Base-by-base conservation (phyloP, 2,329 filamentous ascomycete genomes). In the Monascus ruber region DNA sequence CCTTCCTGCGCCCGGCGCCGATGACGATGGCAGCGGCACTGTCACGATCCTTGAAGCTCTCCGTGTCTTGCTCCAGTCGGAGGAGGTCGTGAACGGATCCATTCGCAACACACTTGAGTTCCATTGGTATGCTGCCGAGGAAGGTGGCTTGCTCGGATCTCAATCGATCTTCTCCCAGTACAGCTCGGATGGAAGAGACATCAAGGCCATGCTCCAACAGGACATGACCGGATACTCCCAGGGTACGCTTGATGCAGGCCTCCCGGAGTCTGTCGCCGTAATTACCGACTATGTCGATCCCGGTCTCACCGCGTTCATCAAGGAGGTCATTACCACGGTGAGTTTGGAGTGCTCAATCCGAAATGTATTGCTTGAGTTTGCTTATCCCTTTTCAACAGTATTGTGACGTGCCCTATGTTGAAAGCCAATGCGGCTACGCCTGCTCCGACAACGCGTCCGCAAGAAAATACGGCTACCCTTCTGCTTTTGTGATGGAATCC, bases 141-240 rank as follows among this genome's bases (percentile, higher is more conserved):
- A 94, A 62, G 86, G 82, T 37, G 87, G 88, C 28, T 71, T 94
- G 34, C 74, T 94, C 3, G 87, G 87, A 42, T 89, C 83, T 53
- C 87, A 94, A 61, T 88, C 84, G 39, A 84, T 96, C 60, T 96
- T 95, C 70, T 73, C 76, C 37, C 68, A 76, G 5, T 96, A 96
- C 56, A 80, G 84, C 63, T 77, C 80, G 58, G 64, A 75, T 24
- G 73, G 74, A 27, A 76, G 81, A 25, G 79, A 89, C 48, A 74
- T 96, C 61, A 93, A 89, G 67, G 89, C 89, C 28, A 96, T 96
- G 91, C 76, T 96, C 39, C 89, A 96, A 68, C 89, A 96, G 65
- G 89, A 96, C 63, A 96, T 96, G 89, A 94, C 86, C 1, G 89
- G 89, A 11, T 95, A 83, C 59, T 75, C 87, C 4, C 78, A 88